These are phyloP conservation scores for Penicillium hordei DNA, from an alignment of 2,329 filamentous ascomycete species.

Conservation along the genomic window DNA sequence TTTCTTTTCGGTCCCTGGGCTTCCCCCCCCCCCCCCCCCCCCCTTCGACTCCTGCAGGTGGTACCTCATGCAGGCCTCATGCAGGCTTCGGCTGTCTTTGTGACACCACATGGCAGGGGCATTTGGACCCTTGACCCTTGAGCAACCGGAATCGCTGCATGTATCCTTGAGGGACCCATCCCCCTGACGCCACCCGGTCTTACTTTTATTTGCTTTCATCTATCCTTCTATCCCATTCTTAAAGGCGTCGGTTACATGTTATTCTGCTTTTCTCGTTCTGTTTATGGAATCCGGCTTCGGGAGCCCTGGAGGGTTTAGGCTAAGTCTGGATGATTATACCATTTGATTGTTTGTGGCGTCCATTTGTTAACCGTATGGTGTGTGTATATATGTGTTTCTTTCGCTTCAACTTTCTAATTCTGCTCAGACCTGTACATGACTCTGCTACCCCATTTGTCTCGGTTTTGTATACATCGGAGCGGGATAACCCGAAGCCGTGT, in stretches of 20 bases:
- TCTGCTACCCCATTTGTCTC: background rate
- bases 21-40: background rate
- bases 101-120: conserved; percentile 7
- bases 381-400: conserved; percentile 5
- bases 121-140: conserved; percentile 1
- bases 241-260: conserved; percentile 29
- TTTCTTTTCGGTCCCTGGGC: background rate
- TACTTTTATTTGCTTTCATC: conserved; percentile 24
- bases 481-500: background rate
- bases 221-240: conserved; percentile 21
- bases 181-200: background rate
- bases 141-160: background rate
- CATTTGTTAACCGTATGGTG: conserved; percentile 7
- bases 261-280: conserved; percentile 1
- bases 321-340: conserved; percentile 14
- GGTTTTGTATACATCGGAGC: background rate
- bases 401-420: background rate
- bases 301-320: conserved; percentile 7
- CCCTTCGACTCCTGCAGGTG: conserved; percentile 1
- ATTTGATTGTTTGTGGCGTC: conserved; percentile 13
- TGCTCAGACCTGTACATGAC: background rate
- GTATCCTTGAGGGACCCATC: conserved; percentile 1
- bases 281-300: conserved; percentile 7
- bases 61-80: conserved; percentile 1
- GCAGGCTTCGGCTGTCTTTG: conserved; percentile 3